These are phyloP conservation scores for Hygrocybe punicea DNA, from an alignment of 768 basidiomycete species.

Conservation along the genomic window DNA sequence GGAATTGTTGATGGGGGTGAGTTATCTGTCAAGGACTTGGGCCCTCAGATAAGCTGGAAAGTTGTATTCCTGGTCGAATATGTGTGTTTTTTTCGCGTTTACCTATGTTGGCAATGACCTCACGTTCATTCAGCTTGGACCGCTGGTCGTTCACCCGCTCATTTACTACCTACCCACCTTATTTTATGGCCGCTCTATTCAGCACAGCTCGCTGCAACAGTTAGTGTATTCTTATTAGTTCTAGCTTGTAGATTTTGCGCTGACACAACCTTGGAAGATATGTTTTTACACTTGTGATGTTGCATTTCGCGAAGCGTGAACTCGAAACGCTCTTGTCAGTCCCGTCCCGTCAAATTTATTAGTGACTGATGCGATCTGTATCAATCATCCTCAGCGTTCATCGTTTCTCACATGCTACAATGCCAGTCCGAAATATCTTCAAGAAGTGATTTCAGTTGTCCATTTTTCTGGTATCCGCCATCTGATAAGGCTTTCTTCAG, in stretches of 20 bases:
- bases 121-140: slow-evolving; percentile 59
- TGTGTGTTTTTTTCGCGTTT: slow-evolving; percentile 58
- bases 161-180: slow-evolving; percentile 68
- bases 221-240: slow-evolving; percentile 29
- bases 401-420: slow-evolving; percentile 91
- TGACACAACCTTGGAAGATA: slow-evolving; percentile 37
- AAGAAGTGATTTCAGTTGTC: slow-evolving; percentile 60
- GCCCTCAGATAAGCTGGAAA: slow-evolving; percentile 83
- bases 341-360: not conserved
- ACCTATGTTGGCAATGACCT: not conserved
- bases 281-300: slow-evolving; percentile 69
- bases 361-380: not conserved
- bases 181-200: slow-evolving; percentile 66
- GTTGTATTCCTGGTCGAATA: slow-evolving; percentile 95
- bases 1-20: slow-evolving; percentile 59
- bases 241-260: not conserved
- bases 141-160: slow-evolving; percentile 83
- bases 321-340: slow-evolving; percentile 85
- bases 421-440: slow-evolving; percentile 83
- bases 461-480: not conserved
- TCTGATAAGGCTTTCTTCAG: slow-evolving; percentile 38
- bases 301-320: slow-evolving; percentile 91
- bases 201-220: slow-evolving; percentile 78
- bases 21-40: slow-evolving; percentile 82
- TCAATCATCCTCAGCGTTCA: slow-evolving; percentile 60